Evolutionary conservation across 371 early-diverging fungal species (phyloP).

Genomic region (Blakeslea trispora): DNA sequence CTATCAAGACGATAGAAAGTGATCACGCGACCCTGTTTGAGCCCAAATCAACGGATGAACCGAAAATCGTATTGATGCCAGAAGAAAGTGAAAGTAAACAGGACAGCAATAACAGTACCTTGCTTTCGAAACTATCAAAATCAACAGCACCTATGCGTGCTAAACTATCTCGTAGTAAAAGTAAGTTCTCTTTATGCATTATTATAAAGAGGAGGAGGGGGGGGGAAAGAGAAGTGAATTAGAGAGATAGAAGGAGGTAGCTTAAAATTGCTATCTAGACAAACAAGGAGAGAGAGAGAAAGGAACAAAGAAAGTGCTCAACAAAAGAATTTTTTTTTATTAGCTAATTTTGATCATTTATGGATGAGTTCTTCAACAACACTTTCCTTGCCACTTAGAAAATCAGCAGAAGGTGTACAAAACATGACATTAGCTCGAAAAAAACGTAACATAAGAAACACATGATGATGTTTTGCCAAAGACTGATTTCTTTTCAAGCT

Average conservation of each 20-base stretch:
- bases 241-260: not conserved
- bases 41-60: conserved; percentile 27
- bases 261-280: not conserved
- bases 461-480: too few species aligned
- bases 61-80: conserved; percentile 39
- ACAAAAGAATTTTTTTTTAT: conserved; percentile 1
- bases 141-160: conserved; percentile 54
- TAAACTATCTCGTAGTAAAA: conserved; percentile 38
- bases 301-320: not conserved
- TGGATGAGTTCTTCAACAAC: conserved; percentile 29
- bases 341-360: conserved; percentile 24
- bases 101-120: conserved; percentile 24
- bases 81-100: conserved; percentile 15
- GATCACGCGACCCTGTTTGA: conserved; percentile 27
- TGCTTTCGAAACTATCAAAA: conserved; percentile 42
- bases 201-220: conserved; percentile 7
- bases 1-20: conserved; percentile 14
- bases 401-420: conserved; percentile 40
- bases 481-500: too few species aligned
- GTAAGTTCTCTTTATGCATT: conserved; percentile 10
- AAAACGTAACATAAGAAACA: conserved; percentile 35
- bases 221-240: conserved; percentile 4
- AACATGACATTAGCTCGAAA: conserved; percentile 29
- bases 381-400: conserved; percentile 38
- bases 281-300: not conserved